A percentile compares a stretch with the other conserved stretches of the same genome.
Evolutionary conservation across 225 moss, liverwort and hornwort genomes (phyloP).

Genomic region (Takakia lepidozioides): DNA sequence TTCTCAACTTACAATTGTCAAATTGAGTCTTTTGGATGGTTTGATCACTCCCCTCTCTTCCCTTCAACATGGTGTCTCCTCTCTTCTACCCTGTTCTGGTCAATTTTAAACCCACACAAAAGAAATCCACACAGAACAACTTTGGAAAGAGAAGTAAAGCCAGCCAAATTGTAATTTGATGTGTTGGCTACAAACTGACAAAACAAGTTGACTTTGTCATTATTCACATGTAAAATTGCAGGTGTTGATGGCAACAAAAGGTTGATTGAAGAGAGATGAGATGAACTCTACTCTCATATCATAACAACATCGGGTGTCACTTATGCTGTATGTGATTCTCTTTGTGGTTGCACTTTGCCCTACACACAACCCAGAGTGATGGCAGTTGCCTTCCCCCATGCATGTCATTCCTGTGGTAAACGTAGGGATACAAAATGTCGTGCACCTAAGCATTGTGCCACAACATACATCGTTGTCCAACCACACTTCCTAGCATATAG

Average conservation of each 20-base stretch:
- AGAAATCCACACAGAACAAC: no score
- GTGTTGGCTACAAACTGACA: neutral
- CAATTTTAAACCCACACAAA: no score
- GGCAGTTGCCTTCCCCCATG: neutral
- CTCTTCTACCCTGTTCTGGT: no score
- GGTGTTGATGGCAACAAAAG: slow-evolving; percentile 92
- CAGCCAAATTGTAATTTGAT: neutral
- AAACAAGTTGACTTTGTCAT: no score
- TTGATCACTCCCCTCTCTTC: neutral
- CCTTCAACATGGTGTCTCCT: neutral
- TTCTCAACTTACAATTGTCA: neutral
- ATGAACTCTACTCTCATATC: slow-evolving; percentile 61
- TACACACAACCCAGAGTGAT: no score
- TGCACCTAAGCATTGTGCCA: no score
- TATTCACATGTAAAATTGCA: no score
- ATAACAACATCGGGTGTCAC: slow-evolving; percentile 72
- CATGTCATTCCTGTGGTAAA: neutral
- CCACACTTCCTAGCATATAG: no score
- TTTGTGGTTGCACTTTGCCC: no score
- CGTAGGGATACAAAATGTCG: neutral
- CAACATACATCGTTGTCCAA: no score
- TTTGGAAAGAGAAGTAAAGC: neutral
- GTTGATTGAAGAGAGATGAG: slow-evolving; percentile 51
- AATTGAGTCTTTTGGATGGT: neutral
- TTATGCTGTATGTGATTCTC: slow-evolving; percentile 54